These are phyloP conservation scores for Pecoramyces ruminantium DNA, from an alignment of 192 early-diverging fungal genomes.

Conservation along the genomic window DNA sequence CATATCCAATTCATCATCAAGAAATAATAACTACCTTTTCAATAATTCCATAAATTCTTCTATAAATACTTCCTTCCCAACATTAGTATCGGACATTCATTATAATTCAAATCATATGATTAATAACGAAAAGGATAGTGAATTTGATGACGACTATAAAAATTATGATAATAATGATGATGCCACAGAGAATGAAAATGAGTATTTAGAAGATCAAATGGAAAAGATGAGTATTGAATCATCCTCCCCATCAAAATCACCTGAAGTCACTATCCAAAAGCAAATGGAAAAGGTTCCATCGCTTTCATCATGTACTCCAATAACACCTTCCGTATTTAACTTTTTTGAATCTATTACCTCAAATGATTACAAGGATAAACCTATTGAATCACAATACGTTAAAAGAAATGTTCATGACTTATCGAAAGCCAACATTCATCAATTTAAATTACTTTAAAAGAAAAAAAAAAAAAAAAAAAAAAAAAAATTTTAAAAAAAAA, in stretches of 20 bases:
- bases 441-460: not conserved
- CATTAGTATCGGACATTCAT: not conserved
- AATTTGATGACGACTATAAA: not conserved
- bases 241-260: too few relatives aligned
- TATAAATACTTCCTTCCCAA: not conserved
- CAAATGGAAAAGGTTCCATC: not conserved
- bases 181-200: not conserved
- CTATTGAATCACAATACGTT: not conserved
- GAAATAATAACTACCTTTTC: not conserved
- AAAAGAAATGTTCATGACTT: not conserved
- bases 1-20: not conserved
- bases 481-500: too few relatives aligned
- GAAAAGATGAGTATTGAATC: not conserved
- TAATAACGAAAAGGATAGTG: not conserved
- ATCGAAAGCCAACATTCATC: not conserved
- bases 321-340: not conserved
- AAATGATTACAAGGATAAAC: not conserved
- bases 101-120: not conserved
- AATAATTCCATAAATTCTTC: not conserved
- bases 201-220: not conserved
- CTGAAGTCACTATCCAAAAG: too few relatives aligned
- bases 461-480: not conserved
- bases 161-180: not conserved
- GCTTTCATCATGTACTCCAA: not conserved
- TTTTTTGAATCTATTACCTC: not conserved